Evolutionary conservation across 2,329 filamentous ascomycete species (phyloP), one percentile per base, ranked within the genome.

Genomic region (Neonectria hederae): DNA sequence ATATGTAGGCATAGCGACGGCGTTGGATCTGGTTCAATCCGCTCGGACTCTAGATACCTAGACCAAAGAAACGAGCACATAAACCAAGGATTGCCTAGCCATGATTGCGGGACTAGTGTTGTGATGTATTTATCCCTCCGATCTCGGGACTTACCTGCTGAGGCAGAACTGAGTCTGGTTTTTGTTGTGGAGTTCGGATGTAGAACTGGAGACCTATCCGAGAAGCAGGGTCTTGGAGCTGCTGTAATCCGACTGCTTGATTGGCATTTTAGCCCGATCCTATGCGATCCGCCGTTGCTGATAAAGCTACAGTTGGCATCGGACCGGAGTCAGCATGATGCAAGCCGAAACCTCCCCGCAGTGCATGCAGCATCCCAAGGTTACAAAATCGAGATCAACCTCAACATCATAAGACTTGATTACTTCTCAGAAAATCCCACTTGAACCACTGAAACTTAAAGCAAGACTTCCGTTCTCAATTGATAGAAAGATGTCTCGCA

Each of bases 1-100:
- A 43, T 62, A 48, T 63, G 58, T 59, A 59, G 62, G 60, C 72
- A 74, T 73, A 74, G 72, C 72, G 72, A 65, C 57, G 72, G 72
- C 70, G 72, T 72, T 71, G 52, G 53, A 61, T 58, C 21, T 54
- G 48, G 48, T 48, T 61, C 10, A 21, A 58, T 21, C 19, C 35
- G 32, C 32, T 54, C 28, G 26, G 17, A 43, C 53, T 26, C 21
- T 30, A 21, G 17, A 48, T 51, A 30, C 17, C 6, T 56, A 51
- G 35, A 30, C 21, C 28, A 26, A n/a, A 22, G 13, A 45, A 32
- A 30, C 6, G 17, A 28, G 14, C 26, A 32, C 11, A 8, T 32
- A 21, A 30, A 19, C 24, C 46, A 46, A 24, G 21, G 43, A 46
- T 24, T 46, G 43, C 9, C 17, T 26, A 24, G 17, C 13, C 11